Percentiles rank a stretch among this genome's conserved stretches.
These are phyloP conservation scores for Penicillium canescens DNA, from an alignment of 495 filamentous ascomycete genomes.

Conservation along the genomic window DNA sequence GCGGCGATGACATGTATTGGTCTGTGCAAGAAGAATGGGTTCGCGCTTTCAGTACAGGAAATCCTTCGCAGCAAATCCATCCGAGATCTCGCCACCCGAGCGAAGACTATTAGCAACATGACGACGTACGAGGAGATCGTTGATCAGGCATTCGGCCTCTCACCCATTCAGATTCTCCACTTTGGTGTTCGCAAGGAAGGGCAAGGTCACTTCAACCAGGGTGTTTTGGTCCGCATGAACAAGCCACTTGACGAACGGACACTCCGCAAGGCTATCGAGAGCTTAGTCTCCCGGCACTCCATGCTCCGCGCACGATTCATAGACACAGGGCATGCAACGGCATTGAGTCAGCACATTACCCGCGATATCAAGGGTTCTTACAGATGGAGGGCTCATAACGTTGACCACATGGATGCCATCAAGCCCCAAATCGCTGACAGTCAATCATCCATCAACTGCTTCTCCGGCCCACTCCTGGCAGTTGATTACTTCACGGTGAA, in stretches of 20 bases:
- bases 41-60: slow-evolving; percentile 57
- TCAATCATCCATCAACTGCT: slow-evolving; percentile 44
- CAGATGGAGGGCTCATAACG: slow-evolving; percentile 27
- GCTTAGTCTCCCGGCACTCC: slow-evolving; percentile 62
- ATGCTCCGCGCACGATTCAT: slow-evolving; percentile 73
- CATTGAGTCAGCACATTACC: slow-evolving; percentile 40
- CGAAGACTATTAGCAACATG: slow-evolving; percentile 28
- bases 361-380: slow-evolving; percentile 40
- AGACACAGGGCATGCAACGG: slow-evolving; percentile 20
- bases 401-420: slow-evolving; percentile 22
- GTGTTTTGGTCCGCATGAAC: slow-evolving; percentile 60
- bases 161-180: slow-evolving; percentile 72
- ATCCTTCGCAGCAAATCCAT: slow-evolving; percentile 50
- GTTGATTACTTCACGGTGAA: slow-evolving; percentile 49
- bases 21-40: slow-evolving; percentile 47
- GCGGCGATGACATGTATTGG: slow-evolving; percentile 66
- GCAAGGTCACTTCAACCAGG: slow-evolving; percentile 73
- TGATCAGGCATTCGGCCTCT: slow-evolving; percentile 59
- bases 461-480: slow-evolving; percentile 44
- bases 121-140: slow-evolving; percentile 40
- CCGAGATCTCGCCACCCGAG: slow-evolving; percentile 37
- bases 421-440: slow-evolving; percentile 36
- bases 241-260: slow-evolving; percentile 45
- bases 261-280: slow-evolving; percentile 55
- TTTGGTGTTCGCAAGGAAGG: slow-evolving; percentile 57